Conservation (phyloP, 1,284 basidiomycete genomes). For the Trametes polyzona region DNA sequence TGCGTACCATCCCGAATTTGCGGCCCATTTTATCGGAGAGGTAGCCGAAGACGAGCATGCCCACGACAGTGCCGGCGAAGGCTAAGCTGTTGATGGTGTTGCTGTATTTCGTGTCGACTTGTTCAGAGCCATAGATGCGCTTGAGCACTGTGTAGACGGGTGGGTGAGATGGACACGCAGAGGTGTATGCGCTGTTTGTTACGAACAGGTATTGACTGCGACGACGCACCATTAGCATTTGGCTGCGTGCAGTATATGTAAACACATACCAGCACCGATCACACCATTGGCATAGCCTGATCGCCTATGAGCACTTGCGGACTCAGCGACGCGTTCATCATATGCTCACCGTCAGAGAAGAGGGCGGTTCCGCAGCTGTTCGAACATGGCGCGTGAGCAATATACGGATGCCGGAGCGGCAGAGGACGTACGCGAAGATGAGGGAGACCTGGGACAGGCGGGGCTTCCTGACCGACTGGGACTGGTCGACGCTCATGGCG, state of each 20-base stretch:
- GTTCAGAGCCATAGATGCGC: conserved; percentile 62
- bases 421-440: conserved; percentile 71
- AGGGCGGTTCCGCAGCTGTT: conserved; percentile 80
- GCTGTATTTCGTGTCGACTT: conserved; percentile 57
- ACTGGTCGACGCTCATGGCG: conserved; percentile 26
- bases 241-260: background rate
- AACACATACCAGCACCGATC: conserved; percentile 69
- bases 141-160: conserved; percentile 54
- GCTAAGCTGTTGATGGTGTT: conserved; percentile 67
- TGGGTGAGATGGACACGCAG: background rate
- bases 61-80: conserved; percentile 87
- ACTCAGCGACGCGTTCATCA: conserved; percentile 3
- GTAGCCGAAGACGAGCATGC: conserved; percentile 77
- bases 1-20: conserved; percentile 83
- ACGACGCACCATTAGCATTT: background rate
- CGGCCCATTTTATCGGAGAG: conserved; percentile 87
- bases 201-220: conserved; percentile 64
- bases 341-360: conserved; percentile 76
- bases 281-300: conserved; percentile 83
- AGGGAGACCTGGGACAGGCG: conserved; percentile 62
- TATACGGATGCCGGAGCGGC: background rate
- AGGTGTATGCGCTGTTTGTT: background rate
- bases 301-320: background rate
- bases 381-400: background rate
- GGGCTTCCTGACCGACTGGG: conserved; percentile 24